Base-by-base conservation (phyloP, 2,329 filamentous ascomycete genomes). In the Colletotrichum zoysiae region DNA sequence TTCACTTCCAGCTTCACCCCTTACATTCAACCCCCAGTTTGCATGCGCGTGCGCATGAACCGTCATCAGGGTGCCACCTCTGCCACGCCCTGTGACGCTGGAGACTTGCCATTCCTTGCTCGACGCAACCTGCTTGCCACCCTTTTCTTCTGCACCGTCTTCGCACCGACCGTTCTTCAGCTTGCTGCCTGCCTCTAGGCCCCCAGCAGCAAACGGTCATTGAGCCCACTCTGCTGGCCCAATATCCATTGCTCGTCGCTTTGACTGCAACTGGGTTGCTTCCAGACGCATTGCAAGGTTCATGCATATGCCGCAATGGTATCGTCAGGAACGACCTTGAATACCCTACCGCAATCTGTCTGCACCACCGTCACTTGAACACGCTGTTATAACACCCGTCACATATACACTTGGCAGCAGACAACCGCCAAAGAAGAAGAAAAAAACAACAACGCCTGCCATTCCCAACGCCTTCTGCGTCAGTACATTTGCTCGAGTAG, bases 341-440 rank as follows among this genome's bases (percentile, higher is more conserved):
- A 51, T 58, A 59, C 50, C 68, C 42, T 62, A 60, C 65, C 48
- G 42, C 71, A 60, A 56, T 56, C 63, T 63, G 62, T 42, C 58
- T 65, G 68, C 68, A 73, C 56, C 35, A 67, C 44, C 64, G 42
- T 53, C 46, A 68, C 59, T 56, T 72, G 66, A 72, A 75, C 23
- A 75, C 77, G 42, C 68, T n/a, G 72, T 74, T 63, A 70, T 74
- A 65, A 73, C 74, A 65, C 64, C 68, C 59, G 65, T 71, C 63
- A 74, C 73, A 63, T 18, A 70, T 55, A 66, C n/a, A 57, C 70
- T 57, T 70, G 66, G 72, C 62, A 51, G 74, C 70, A 68, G 46
- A 57, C 30, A 65, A 35, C 61, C n/a, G 56, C 20, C 8, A 50
- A 23, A 53, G 44, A 68, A 23, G 5, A 40, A 35, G 38, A 23